Evolutionary conservation across 139 green algal species (phyloP).

Genomic region (Trebouxia sp.): DNA sequence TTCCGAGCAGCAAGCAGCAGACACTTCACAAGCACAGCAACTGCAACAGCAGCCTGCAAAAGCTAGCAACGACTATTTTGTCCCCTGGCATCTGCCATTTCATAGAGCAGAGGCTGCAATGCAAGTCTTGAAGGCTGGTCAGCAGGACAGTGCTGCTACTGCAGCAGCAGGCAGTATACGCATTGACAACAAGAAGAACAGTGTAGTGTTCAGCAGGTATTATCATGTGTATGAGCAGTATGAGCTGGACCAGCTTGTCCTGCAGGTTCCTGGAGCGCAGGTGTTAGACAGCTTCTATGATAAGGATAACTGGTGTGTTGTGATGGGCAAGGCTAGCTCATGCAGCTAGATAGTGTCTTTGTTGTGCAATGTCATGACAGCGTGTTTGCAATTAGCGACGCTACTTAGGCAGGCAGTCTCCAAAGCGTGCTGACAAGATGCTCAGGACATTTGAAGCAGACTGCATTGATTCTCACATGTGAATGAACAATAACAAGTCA

Average conservation of each 20-base stretch:
- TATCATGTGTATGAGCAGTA: constrained; percentile 93
- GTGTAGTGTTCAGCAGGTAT: constrained; percentile 91
- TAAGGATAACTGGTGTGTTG: constrained; percentile 87
- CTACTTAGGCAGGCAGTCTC: no score
- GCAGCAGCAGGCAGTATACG: not conserved
- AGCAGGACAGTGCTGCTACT: not conserved
- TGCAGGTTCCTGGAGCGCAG: constrained; percentile 35
- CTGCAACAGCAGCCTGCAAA: not conserved
- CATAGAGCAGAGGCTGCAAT: constrained; percentile 70
- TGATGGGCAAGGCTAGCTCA: constrained; percentile 25
- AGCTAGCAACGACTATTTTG: constrained; percentile 82
- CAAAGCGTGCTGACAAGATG: no score
- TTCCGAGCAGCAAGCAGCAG: not conserved
- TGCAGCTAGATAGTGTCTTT: not conserved
- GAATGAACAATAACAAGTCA: no score
- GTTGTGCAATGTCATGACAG: not conserved
- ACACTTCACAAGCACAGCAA: constrained; percentile 23
- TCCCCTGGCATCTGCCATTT: constrained; percentile 96
- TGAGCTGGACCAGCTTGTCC: constrained; percentile 78
- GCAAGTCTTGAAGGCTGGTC: not conserved
- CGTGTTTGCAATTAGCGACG: no score
- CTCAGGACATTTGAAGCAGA: no score
- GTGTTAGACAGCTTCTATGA: constrained; percentile 81
- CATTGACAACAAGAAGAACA: constrained; percentile 74
- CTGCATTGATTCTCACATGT: no score